A percentile compares a stretch with the other conserved stretches of the same genome.
phyloP scores from a whole-genome alignment of 441 rosid genomes.

The Syzygium syzygioides region DNA sequence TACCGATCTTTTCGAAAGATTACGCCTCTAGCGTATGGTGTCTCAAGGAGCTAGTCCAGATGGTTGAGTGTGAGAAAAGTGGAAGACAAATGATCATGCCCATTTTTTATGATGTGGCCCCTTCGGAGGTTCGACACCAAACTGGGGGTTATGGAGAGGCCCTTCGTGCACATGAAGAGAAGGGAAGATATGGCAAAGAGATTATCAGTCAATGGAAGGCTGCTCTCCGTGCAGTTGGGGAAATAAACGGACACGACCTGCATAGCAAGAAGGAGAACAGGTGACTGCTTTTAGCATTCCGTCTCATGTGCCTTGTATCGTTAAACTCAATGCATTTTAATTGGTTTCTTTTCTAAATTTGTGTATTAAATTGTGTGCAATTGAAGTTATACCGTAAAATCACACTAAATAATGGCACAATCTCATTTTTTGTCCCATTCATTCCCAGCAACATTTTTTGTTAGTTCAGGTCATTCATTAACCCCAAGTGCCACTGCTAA shows the following conservation, averaged over 20 bases:
- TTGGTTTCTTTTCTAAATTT: neutral
- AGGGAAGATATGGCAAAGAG: rapidly evolving
- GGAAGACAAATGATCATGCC: rapidly evolving
- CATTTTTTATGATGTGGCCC: neutral
- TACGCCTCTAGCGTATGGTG: neutral
- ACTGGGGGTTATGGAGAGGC: rapidly evolving
- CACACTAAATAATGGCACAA: rapidly evolving
- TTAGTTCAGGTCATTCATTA: no score
- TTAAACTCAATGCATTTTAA: neutral
- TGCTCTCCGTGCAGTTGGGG: rapidly evolving
- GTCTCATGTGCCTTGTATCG: neutral
- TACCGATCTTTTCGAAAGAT: neutral
- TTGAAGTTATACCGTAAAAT: neutral
- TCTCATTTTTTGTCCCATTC: rapidly evolving
- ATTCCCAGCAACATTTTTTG: neutral
- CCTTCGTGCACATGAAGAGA: rapidly evolving
- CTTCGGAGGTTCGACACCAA: rapidly evolving
- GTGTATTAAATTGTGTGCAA: neutral
- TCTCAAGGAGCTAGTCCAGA: neutral
- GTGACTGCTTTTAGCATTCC: neutral
- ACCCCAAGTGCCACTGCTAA: rapidly evolving
- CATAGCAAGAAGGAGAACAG: rapidly evolving
- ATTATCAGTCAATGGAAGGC: rapidly evolving
- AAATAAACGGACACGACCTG: rapidly evolving
- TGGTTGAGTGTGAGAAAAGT: rapidly evolving